Evolutionary conservation across 208 protist species (phyloP).

Genomic region (Trypanosoma lewisi): DNA sequence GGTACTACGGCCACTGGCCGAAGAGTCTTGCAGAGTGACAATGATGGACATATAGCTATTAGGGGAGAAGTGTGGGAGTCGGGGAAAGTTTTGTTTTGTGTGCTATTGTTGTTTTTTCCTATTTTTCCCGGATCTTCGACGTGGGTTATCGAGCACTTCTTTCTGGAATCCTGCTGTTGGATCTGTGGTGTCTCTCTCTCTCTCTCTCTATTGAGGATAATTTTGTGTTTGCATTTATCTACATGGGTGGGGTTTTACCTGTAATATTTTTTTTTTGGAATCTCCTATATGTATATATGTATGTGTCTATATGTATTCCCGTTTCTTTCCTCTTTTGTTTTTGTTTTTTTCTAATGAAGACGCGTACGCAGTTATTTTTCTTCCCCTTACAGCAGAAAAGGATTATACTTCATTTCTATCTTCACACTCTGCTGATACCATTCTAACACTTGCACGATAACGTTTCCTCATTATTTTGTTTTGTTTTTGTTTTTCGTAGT

Average conservation of each 20-base stretch:
- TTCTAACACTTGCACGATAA: too few relatives aligned
- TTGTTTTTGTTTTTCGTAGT: not conserved
- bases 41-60: not conserved
- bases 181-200: not conserved
- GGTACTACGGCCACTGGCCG: slow-evolving; percentile 89
- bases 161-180: not conserved
- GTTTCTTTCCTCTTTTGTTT: not conserved
- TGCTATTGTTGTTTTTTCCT: slow-evolving; percentile 11
- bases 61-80: not conserved
- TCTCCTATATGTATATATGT: too few relatives aligned
- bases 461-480: not conserved
- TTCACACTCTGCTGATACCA: too few relatives aligned
- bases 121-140: not conserved
- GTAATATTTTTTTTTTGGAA: too few relatives aligned
- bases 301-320: not conserved
- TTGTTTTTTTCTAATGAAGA: not conserved
- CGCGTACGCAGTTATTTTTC: not conserved
- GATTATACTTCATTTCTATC: not conserved
- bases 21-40: slow-evolving; percentile 72
- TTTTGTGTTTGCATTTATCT: not conserved
- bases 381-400: not conserved
- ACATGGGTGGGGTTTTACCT: too few relatives aligned
- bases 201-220: not conserved
- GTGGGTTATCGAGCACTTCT: not conserved
- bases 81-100: not conserved